Conservation (phyloP, 305 asterid species). For the Lippia alba region DNA sequence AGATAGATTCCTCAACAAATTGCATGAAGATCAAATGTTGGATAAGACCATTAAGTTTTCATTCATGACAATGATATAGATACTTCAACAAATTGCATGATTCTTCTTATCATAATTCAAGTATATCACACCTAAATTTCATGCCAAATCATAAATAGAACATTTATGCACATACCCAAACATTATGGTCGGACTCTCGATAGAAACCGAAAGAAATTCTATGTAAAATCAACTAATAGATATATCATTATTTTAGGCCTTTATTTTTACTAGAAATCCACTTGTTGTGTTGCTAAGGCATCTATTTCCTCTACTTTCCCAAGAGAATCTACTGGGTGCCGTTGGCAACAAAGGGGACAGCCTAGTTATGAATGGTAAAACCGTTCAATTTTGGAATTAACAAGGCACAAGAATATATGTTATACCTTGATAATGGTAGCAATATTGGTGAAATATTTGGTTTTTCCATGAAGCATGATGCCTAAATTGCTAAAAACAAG, state of each 20-base stretch:
- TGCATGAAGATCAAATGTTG: neutral
- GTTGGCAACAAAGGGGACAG: conserved; percentile 4
- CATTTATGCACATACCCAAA: neutral
- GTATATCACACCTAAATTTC: neutral
- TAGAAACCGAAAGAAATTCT: neutral
- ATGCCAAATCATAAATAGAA: conserved; percentile 12
- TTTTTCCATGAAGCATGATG: conserved; percentile 75
- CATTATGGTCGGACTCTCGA: neutral
- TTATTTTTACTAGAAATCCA: neutral
- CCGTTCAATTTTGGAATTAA: conserved; percentile 20
- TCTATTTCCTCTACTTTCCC: conserved; percentile 8
- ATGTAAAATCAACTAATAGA: neutral
- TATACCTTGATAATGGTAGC: conserved; percentile 69
- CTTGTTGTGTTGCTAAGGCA: neutral
- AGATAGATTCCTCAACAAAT: conserved; percentile 20
- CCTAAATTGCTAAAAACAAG: conserved; percentile 67
- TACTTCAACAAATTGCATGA: conserved; percentile 19
- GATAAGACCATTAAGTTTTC: conserved; percentile 20
- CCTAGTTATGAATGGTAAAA: conserved; percentile 4
- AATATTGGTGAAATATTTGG: conserved; percentile 57
- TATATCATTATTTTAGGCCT: conserved; percentile 14
- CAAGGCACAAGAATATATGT: conserved; percentile 28
- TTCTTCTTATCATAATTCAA: conserved; percentile 8
- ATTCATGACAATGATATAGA: conserved; percentile 21
- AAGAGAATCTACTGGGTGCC: conserved; percentile 12